Percentiles rank a stretch among this genome's conserved stretches.
These are phyloP conservation scores for Phalaenopsis equestris DNA, from an alignment of 106 monocot species.

Conservation along the genomic window DNA sequence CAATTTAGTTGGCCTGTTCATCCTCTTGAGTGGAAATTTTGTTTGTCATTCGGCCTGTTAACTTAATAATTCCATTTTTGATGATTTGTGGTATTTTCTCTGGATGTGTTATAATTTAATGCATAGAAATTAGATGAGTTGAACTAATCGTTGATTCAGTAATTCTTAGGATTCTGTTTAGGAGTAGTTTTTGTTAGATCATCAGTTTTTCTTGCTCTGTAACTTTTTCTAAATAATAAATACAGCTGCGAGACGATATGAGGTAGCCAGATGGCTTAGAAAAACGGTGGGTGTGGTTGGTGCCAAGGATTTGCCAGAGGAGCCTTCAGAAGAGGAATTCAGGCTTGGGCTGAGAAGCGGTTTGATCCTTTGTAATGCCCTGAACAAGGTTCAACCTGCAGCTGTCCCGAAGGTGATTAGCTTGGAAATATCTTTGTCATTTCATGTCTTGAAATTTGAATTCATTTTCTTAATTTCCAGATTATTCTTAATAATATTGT, in stretches of 20 bases:
- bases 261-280: constrained; percentile 84
- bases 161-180: neutral
- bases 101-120: neutral
- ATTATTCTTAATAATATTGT: neutral
- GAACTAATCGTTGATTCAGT: neutral
- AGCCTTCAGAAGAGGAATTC: constrained; percentile 90
- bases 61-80: too few relatives aligned
- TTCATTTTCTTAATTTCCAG: neutral
- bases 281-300: constrained; percentile 53
- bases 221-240: neutral
- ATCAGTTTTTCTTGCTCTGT: neutral
- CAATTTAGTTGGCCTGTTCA: too few relatives aligned
- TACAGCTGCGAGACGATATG: constrained; percentile 68
- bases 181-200: neutral
- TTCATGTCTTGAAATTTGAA: too few relatives aligned
- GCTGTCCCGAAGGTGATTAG: constrained; percentile 78
- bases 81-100: neutral
- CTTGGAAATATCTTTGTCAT: neutral
- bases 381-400: constrained; percentile 85
- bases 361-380: constrained; percentile 76
- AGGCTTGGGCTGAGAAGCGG: constrained; percentile 79
- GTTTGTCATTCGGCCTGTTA: too few relatives aligned
- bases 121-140: neutral
- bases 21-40: too few relatives aligned
- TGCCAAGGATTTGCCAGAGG: constrained; percentile 73